Evolutionary conservation across 2,329 filamentous ascomycete species (phyloP), one percentile per base, ranked within the genome.

Genomic region (Didymella lethalis): DNA sequence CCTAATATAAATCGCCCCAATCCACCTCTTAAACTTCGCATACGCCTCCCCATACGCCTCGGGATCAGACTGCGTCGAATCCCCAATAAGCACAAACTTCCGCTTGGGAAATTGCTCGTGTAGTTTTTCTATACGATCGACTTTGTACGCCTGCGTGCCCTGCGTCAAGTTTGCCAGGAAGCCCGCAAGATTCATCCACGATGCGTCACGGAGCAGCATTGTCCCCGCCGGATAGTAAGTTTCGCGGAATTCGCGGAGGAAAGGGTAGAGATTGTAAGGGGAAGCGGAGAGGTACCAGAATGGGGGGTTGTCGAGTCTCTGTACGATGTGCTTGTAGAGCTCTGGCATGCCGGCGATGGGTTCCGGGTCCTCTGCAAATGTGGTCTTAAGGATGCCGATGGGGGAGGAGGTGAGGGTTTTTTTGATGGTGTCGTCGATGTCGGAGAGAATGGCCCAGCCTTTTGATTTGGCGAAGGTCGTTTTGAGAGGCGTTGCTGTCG

Each of bases 381-480:
- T 98, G 50, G 90, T 89, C 46, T 86, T 85, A 5, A 98, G 81
- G 68, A 97, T 94, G 2, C 92, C 92, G 7, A 90, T 83, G 0
- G 92, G 88, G 48, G 91, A 89, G 43, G 88, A 86, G 0, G 94
- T 97, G 75, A 90, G 83, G 0, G 94, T 97, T 65, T 93, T 81
- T 78, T 98, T 97, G 81, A 98, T 96, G 0, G 93, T 97, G 77
- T 98, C 94, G 73, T 98, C 95, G 65, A 98, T 86, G 69, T 98
- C 94, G 38, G 90, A 94, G 63, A 97, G 88, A 12, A 98, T 80
- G 12, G 86, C 87, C 93, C 93, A 97, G 7, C 94, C 93, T 47
- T 90, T 86, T 0, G 89, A 86, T 18, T 86, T 88, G 0, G 91
- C 90, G 70, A 90, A 93, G 18, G 88, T 84, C 0, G 92, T 96